phyloP scores from a whole-genome alignment of 768 basidiomycete genomes.

The Naganishia onofrii region DNA sequence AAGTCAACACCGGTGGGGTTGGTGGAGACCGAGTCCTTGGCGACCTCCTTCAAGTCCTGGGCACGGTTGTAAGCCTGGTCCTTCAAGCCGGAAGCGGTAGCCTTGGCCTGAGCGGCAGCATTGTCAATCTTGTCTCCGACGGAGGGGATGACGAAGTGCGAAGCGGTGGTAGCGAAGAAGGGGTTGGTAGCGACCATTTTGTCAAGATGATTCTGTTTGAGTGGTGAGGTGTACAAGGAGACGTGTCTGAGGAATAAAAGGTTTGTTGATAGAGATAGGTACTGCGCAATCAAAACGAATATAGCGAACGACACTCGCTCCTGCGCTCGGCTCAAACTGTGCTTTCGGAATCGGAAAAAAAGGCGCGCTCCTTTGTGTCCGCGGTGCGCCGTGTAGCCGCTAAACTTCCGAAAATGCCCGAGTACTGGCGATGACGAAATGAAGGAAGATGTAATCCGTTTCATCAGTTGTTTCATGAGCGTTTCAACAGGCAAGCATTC shows the following conservation, averaged over 20 bases:
- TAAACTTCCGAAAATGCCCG: conserved; percentile 1
- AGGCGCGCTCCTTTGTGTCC: not conserved
- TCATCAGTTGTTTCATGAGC: not conserved
- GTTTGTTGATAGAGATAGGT: not conserved
- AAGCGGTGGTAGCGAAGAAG: conserved; percentile 49
- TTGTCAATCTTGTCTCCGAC: conserved; percentile 52
- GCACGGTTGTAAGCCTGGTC: conserved; percentile 43
- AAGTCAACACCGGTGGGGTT: conserved; percentile 50
- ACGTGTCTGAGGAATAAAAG: not conserved
- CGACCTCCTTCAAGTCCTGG: conserved; percentile 49
- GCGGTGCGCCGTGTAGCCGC: not conserved
- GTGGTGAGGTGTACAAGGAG: conserved; percentile 20
- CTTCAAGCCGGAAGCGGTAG: conserved; percentile 39
- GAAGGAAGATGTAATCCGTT: not conserved
- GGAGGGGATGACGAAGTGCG: conserved; percentile 47
- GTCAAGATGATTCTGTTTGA: not conserved
- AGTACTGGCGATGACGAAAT: not conserved
- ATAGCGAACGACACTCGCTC: not conserved
- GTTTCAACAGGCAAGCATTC: not conserved
- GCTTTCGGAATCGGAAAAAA: conserved; percentile 8
- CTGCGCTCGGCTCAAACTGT: too few species aligned
- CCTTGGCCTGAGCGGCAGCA: conserved; percentile 45
- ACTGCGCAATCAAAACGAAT: not conserved
- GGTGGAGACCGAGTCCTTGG: conserved; percentile 43
- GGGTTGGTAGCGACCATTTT: conserved; percentile 40